Conservation (phyloP, 2,329 filamentous ascomycete genomes). For the Botrytis paeoniae region DNA sequence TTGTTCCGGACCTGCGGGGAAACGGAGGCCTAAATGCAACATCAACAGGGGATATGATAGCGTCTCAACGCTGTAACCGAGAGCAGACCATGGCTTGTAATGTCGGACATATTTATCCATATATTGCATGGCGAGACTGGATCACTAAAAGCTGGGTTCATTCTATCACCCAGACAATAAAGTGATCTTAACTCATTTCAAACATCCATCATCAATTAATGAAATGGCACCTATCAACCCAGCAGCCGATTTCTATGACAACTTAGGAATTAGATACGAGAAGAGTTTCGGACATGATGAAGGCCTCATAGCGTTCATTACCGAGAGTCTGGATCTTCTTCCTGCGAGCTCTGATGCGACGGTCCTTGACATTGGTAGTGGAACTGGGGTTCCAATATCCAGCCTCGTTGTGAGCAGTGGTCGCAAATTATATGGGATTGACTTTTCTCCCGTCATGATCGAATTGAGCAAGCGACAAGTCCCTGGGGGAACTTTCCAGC, state of each 20-base stretch:
- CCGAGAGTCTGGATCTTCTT: background rate
- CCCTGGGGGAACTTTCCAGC: constrained; percentile 22
- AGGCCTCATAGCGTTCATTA: constrained; percentile 11
- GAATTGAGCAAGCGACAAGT: constrained; percentile 21
- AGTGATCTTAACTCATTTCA: background rate
- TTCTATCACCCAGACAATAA: background rate
- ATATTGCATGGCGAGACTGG: background rate
- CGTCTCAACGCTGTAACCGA: background rate
- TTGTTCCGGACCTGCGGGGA: background rate
- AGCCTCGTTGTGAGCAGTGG: constrained; percentile 27
- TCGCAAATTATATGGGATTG: constrained; percentile 23
- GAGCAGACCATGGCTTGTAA: background rate
- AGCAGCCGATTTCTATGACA: constrained; percentile 15
- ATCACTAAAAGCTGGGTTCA: background rate
- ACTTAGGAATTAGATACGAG: constrained; percentile 6
- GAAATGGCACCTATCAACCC: background rate
- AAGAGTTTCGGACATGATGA: constrained; percentile 10
- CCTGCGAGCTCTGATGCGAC: background rate
- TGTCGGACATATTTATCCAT: background rate
- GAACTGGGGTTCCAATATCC: constrained; percentile 36
- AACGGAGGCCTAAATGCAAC: background rate
- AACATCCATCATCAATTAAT: background rate
- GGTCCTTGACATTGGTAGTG: constrained; percentile 39
- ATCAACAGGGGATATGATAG: background rate
- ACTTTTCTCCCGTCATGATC: constrained; percentile 38